These are phyloP conservation scores for Volvox carteri DNA, from an alignment of 163 green algal species.

Conservation along the genomic window DNA sequence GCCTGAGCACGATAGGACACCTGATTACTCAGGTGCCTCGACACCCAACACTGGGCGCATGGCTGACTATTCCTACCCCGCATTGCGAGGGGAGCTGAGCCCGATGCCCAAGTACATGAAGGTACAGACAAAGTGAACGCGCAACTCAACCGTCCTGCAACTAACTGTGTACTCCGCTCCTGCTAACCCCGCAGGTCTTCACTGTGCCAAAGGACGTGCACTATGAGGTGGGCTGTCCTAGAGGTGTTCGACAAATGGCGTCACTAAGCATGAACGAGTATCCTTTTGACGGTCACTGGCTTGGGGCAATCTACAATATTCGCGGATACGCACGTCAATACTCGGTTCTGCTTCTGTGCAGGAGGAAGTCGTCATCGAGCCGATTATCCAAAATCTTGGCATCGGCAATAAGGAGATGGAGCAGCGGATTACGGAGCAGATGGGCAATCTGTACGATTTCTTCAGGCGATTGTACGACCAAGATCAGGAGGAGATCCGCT, in stretches of 20 bases:
- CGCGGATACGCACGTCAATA: background rate
- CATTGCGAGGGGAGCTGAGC: background rate
- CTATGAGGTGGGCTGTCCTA: background rate
- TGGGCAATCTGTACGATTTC: constrained; percentile 55
- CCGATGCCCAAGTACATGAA: constrained; percentile 51
- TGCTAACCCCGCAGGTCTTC: too few species aligned
- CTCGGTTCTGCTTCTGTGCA: background rate
- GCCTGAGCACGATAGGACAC: background rate
- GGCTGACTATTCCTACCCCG: background rate
- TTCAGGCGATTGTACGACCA: constrained; percentile 55
- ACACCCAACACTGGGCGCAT: background rate
- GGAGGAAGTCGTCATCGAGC: constrained; percentile 51
- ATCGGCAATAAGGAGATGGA: constrained; percentile 55
- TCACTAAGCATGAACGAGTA: background rate
- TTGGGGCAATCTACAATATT: background rate
- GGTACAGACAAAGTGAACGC: too few species aligned
- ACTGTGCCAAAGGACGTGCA: constrained; percentile 45
- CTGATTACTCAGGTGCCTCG: background rate
- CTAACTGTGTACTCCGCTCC: too few species aligned
- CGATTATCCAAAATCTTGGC: constrained; percentile 40
- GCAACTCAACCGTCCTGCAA: too few species aligned
- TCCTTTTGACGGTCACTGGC: background rate
- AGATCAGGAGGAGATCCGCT: constrained; percentile 56
- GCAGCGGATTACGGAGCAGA: constrained; percentile 45
- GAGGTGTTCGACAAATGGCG: too few species aligned